These are phyloP conservation scores for Umbelopsis sp. DNA, from an alignment of 192 early-diverging fungal genomes.

Conservation along the genomic window DNA sequence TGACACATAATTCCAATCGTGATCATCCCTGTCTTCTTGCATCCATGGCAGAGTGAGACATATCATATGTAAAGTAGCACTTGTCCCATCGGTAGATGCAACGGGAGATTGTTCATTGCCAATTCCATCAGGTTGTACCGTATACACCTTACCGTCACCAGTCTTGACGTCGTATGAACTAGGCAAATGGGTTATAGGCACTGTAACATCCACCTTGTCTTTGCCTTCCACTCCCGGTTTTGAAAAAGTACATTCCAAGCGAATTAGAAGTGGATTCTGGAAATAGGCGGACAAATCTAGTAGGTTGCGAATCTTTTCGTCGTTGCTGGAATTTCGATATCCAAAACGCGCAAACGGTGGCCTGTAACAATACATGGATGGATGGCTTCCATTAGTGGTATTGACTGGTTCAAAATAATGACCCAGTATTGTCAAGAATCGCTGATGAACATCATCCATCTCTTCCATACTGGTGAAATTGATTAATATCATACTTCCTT, in stretches of 20 bases:
- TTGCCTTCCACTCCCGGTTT: conserved; percentile 42
- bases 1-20: conserved; percentile 20
- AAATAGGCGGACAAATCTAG: conserved; percentile 59
- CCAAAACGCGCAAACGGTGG: conserved; percentile 47
- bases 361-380: conserved; percentile 69
- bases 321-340: conserved; percentile 34
- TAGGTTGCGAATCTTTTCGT: conserved; percentile 42
- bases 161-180: conserved; percentile 58
- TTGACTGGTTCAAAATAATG: conserved; percentile 65
- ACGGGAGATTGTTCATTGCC: conserved; percentile 66
- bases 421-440: conserved; percentile 60
- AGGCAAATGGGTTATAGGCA: conserved; percentile 65
- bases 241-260: conserved; percentile 66
- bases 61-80: conserved; percentile 65
- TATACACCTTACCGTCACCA: conserved; percentile 34
- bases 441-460: conserved; percentile 38
- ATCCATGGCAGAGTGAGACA: conserved; percentile 64
- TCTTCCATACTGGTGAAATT: conserved; percentile 38
- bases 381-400: conserved; percentile 32
- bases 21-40: conserved; percentile 45
- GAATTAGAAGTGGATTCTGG: conserved; percentile 71
- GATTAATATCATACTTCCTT: background rate
- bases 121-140: conserved; percentile 64
- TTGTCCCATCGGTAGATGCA: conserved; percentile 68
- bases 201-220: conserved; percentile 46